A percentile compares a stretch with the other conserved stretches of the same genome.
phyloP scores from a whole-genome alignment of 164 flowering plant species.

The Berberis thunbergii region DNA sequence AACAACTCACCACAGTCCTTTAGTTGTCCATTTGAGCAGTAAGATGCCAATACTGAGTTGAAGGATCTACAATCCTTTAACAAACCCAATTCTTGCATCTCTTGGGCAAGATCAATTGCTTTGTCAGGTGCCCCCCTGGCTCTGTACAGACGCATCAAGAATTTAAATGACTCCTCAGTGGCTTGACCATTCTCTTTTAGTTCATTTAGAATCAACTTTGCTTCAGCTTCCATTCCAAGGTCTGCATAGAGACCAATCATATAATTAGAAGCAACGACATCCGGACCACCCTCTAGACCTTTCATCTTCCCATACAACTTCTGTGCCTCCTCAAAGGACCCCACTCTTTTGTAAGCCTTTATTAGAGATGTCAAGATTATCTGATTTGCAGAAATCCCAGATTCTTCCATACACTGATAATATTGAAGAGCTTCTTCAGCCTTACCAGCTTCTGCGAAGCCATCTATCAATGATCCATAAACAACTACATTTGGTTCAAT shows the following conservation, averaged over 20 bases:
- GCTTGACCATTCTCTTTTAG: slow-evolving; percentile 48
- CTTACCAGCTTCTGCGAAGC: slow-evolving; percentile 62
- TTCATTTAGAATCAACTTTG: slow-evolving; percentile 41
- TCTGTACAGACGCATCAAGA: slow-evolving; percentile 72
- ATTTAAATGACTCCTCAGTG: slow-evolving; percentile 70
- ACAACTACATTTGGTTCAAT: slow-evolving; percentile 79
- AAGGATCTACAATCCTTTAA: slow-evolving; percentile 51
- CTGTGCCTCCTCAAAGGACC: slow-evolving; percentile 57
- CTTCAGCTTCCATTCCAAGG: slow-evolving; percentile 73
- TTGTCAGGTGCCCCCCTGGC: slow-evolving; percentile 73
- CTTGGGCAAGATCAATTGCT: slow-evolving; percentile 66
- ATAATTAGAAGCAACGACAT: slow-evolving; percentile 70
- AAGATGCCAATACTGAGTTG: slow-evolving; percentile 64
- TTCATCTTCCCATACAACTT: slow-evolving; percentile 47
- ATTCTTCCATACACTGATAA: slow-evolving; percentile 53
- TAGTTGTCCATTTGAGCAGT: slow-evolving; percentile 55
- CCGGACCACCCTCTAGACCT: slow-evolving; percentile 53
- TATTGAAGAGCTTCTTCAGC: slow-evolving; percentile 68
- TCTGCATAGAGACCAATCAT: slow-evolving; percentile 76
- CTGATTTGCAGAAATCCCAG: slow-evolving; percentile 54
- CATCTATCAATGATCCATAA: slow-evolving; percentile 75
- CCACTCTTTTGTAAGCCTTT: slow-evolving; percentile 74
- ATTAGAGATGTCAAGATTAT: slow-evolving; percentile 69
- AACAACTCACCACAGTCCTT: slow-evolving; percentile 61
- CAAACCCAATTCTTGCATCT: slow-evolving; percentile 69